phyloP scores from a whole-genome alignment of 768 basidiomycete species.

The Rhizopogon vesiculosus region DNA sequence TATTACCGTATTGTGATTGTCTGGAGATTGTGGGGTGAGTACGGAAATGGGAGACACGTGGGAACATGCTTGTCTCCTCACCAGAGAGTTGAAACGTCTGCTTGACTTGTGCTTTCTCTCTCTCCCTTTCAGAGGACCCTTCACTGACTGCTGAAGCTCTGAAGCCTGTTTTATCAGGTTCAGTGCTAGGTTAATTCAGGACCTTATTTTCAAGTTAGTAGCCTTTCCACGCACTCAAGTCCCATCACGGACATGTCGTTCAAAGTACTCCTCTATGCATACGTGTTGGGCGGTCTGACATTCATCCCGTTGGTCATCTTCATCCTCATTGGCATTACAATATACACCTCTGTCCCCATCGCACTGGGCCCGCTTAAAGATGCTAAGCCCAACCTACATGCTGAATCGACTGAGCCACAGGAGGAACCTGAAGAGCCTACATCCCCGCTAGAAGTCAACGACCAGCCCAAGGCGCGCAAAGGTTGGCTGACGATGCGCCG shows the following conservation, averaged over 20 bases:
- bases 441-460: conserved; percentile 35
- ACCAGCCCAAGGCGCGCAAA: conserved; percentile 62
- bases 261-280: conserved; percentile 73
- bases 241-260: conserved; percentile 46
- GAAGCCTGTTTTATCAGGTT: neutral
- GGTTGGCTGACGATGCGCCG: conserved; percentile 83
- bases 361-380: conserved; percentile 43
- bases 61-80: neutral
- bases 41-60: neutral
- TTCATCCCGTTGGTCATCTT: conserved; percentile 77
- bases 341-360: conserved; percentile 87
- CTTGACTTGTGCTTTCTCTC: neutral
- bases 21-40: neutral
- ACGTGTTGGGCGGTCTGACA: conserved; percentile 86
- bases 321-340: conserved; percentile 50
- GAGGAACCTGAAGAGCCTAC: conserved; percentile 7
- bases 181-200: neutral
- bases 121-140: neutral
- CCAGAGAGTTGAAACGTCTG: neutral
- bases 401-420: conserved; percentile 23
- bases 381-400: conserved; percentile 23
- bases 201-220: neutral
- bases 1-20: too few species aligned
- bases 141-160: neutral
- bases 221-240: neutral